A percentile compares a stretch with the other conserved stretches of the same genome.
phyloP scores from a whole-genome alignment of 352 stramenopile species.

The Phytophthora pseudosyringae region DNA sequence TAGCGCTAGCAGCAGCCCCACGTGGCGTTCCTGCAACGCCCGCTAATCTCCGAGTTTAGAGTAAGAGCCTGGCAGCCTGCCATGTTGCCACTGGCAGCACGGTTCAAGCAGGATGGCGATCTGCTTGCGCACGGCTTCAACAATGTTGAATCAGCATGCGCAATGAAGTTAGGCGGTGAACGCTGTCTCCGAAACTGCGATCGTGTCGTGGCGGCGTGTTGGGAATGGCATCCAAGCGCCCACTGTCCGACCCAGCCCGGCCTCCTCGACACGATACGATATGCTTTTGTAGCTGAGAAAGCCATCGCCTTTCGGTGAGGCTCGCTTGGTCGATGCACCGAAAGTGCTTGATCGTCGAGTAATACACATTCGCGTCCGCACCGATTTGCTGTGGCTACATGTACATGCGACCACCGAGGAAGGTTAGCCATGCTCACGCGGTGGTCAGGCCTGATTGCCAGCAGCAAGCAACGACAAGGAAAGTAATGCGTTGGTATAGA shows the following conservation, averaged over 20 bases:
- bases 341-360: slow-evolving; percentile 5
- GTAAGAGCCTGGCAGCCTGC: no score
- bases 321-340: slow-evolving; percentile 10
- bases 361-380: not conserved
- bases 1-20: no score
- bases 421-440: not conserved
- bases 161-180: no score
- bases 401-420: slow-evolving; percentile 5
- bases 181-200: no score
- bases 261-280: not conserved
- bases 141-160: no score
- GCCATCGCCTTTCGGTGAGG: slow-evolving; percentile 11
- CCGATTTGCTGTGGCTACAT: slow-evolving; percentile 7
- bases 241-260: no score
- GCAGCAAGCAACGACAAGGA: not conserved
- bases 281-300: not conserved
- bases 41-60: not conserved
- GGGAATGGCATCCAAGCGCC: no score
- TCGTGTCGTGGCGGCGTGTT: no score
- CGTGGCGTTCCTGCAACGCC: not conserved
- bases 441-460: no score
- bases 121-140: no score
- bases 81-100: no score
- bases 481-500: slow-evolving; percentile 1
- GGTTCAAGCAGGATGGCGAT: no score